A percentile compares a stretch with the other conserved stretches of the same genome.
Evolutionary conservation across 83 land plant genomes (phyloP).

Genomic region (Thuja plicata): DNA sequence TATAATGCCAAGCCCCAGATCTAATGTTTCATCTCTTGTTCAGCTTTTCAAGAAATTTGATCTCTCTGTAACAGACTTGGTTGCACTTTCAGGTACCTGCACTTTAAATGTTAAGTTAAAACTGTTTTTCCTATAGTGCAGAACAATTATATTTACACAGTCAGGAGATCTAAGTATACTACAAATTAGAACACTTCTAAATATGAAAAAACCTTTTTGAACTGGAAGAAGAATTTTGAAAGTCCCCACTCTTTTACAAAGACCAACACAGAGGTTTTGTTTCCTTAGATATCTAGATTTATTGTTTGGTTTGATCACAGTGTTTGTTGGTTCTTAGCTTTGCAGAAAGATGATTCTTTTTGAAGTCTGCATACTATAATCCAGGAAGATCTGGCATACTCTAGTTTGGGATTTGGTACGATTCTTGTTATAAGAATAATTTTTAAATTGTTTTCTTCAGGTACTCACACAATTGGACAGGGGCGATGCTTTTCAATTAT

Average conservation of each 20-base stretch:
- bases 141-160: not conserved
- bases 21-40: constrained; percentile 47
- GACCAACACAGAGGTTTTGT: too few species aligned
- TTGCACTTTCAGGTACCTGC: constrained; percentile 53
- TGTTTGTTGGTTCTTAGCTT: too few species aligned
- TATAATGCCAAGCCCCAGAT: constrained; percentile 70
- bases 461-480: constrained; percentile 73
- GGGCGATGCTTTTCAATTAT: constrained; percentile 69
- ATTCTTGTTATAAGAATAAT: too few species aligned
- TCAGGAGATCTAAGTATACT: not conserved
- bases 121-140: not conserved
- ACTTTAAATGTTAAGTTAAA: not conserved
- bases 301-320: too few species aligned
- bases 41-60: constrained; percentile 38
- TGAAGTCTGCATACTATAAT: too few species aligned
- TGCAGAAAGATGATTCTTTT: too few species aligned
- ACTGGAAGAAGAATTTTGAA: too few species aligned
- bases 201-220: too few species aligned
- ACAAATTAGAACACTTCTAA: not conserved
- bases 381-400: too few species aligned
- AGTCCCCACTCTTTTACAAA: too few species aligned
- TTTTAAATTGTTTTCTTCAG: not conserved
- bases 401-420: too few species aligned
- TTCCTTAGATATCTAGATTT: too few species aligned
- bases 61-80: constrained; percentile 53